phyloP scores from a whole-genome alignment of 2,329 filamentous ascomycete genomes.

The Herpotrichia juniperi region DNA sequence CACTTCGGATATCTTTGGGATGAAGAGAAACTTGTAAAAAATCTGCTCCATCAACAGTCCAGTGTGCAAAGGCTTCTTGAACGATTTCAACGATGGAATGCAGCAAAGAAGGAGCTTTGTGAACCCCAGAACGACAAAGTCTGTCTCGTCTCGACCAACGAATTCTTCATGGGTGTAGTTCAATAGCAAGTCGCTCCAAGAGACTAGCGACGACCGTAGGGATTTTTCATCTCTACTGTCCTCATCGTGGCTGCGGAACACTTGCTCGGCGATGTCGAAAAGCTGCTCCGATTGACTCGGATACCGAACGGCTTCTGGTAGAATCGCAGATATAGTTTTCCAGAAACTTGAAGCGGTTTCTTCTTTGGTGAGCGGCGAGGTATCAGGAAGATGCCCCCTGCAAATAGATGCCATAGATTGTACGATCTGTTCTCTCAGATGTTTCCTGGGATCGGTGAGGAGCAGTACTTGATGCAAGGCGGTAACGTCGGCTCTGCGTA shows the following conservation, averaged over 20 bases:
- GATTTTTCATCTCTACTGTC: constrained; percentile 36
- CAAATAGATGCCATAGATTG: constrained; percentile 42
- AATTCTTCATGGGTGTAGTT: constrained; percentile 39
- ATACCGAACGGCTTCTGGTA: constrained; percentile 33
- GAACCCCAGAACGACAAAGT: constrained; percentile 46
- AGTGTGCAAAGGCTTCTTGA: constrained; percentile 44
- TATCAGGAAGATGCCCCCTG: constrained; percentile 40
- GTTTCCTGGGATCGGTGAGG: constrained; percentile 27
- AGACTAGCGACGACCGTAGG: constrained; percentile 31
- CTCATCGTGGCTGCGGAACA: constrained; percentile 44
- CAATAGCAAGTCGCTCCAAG: constrained; percentile 43
- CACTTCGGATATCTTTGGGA: constrained; percentile 17
- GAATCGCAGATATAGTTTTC: constrained; percentile 35
- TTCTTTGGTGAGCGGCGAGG: constrained; percentile 31
- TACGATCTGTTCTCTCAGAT: constrained; percentile 32
- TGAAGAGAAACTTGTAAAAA: constrained; percentile 46
- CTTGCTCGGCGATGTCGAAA: constrained; percentile 41
- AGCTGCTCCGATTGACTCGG: constrained; percentile 37
- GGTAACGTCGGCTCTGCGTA: constrained; percentile 22
- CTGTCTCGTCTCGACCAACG: constrained; percentile 42
- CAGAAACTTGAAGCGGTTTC: constrained; percentile 44
- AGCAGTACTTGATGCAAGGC: constrained; percentile 40
- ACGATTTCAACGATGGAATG: constrained; percentile 46
- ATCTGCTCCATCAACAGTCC: constrained; percentile 35
- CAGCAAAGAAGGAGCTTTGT: constrained; percentile 48